A percentile compares a stretch with the other conserved stretches of the same genome.
Evolutionary conservation across 768 basidiomycete species (phyloP).

Genomic region (Gloeostereum incarnatum): DNA sequence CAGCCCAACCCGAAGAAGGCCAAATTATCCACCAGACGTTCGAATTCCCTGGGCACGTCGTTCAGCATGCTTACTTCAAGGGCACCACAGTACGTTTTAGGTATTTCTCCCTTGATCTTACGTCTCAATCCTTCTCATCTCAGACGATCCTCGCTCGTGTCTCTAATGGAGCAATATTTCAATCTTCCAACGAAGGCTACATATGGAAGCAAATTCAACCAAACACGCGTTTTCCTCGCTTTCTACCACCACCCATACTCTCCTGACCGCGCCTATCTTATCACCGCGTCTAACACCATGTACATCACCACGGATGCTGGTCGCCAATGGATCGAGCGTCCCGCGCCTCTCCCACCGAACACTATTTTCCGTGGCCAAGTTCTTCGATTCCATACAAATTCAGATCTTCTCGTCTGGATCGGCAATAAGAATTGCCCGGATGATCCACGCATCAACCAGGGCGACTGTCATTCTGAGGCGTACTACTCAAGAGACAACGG

Average conservation of each 20-base stretch:
- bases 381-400: constrained; percentile 80
- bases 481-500: constrained; percentile 75
- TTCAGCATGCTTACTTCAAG: constrained; percentile 80
- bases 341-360: constrained; percentile 69
- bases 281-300: constrained; percentile 56
- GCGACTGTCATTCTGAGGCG: constrained; percentile 66
- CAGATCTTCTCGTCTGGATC: constrained; percentile 86
- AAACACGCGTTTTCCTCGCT: constrained; percentile 58
- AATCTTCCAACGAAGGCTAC: constrained; percentile 93
- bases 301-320: constrained; percentile 85
- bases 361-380: constrained; percentile 65
- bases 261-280: constrained; percentile 80
- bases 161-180: constrained; percentile 74
- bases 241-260: constrained; percentile 83
- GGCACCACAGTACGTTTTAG: constrained; percentile 48
- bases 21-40: constrained; percentile 69
- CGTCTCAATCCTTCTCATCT: constrained; percentile 1
- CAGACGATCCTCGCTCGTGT: constrained; percentile 82
- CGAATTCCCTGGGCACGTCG: constrained; percentile 53
- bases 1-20: constrained; percentile 78
- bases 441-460: constrained; percentile 17
- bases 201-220: constrained; percentile 68
- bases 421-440: constrained; percentile 66
- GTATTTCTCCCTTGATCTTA: background rate
- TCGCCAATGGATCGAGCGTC: constrained; percentile 48